phyloP scores from a whole-genome alignment of 2,329 filamentous ascomycete genomes.

The Botrytis paeoniae region DNA sequence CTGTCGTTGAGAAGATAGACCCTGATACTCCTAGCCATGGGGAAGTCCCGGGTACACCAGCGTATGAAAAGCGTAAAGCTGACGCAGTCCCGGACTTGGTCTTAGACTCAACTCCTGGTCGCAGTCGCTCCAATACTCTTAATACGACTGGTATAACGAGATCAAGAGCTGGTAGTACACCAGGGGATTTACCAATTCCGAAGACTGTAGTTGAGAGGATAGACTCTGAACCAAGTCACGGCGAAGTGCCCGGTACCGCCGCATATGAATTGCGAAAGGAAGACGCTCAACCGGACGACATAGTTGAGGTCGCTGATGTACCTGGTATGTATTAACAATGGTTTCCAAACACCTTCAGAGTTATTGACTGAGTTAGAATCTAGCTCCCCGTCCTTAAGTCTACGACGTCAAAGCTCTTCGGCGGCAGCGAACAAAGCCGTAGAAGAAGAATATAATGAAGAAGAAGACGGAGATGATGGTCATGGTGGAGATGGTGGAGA shows the following conservation, averaged over 20 bases:
- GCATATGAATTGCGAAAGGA: constrained; percentile 54
- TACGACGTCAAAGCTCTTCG: constrained; percentile 40
- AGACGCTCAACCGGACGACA: constrained; percentile 60
- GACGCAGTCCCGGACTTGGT: constrained; percentile 62
- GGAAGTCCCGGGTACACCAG: constrained; percentile 59
- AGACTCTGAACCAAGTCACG: constrained; percentile 54
- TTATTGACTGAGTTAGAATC: constrained; percentile 62
- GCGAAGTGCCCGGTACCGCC: constrained; percentile 59
- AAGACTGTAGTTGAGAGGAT: constrained; percentile 57
- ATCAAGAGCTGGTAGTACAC: constrained; percentile 34
- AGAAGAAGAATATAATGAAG: constrained; percentile 62
- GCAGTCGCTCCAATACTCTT: constrained; percentile 27
- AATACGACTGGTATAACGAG: constrained; percentile 20
- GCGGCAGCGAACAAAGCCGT: constrained; percentile 31
- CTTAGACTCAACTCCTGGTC: constrained; percentile 38
- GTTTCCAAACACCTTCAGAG: constrained; percentile 40
- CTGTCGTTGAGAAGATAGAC: constrained; percentile 56
- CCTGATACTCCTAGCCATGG: constrained; percentile 53
- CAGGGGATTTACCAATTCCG: constrained; percentile 49
- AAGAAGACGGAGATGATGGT: constrained; percentile 45
- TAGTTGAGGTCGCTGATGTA: constrained; percentile 47
- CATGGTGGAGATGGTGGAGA: background rate
- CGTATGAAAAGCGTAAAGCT: constrained; percentile 52
- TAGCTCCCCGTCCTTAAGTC: constrained; percentile 47
- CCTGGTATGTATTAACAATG: constrained; percentile 53